Conservation (phyloP, 345 rosid genomes). For the Draba incana region DNA sequence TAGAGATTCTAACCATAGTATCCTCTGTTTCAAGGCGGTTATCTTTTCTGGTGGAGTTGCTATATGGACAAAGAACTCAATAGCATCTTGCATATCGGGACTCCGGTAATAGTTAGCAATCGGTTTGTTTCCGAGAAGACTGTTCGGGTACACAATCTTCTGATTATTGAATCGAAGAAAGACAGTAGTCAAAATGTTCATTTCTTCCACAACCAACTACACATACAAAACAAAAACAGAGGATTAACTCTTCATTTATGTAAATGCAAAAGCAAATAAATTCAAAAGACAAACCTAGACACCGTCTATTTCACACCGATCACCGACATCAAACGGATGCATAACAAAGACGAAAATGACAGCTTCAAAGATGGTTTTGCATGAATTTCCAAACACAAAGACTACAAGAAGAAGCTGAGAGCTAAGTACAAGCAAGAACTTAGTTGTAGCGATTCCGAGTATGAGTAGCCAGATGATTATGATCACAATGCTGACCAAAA, state of each 20-base stretch:
- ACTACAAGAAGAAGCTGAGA: conserved; percentile 79
- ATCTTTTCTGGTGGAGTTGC: conserved; percentile 76
- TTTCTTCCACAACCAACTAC: conserved; percentile 94
- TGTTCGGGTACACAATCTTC: conserved; percentile 70
- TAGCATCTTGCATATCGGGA: conserved; percentile 85
- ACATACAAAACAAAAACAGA: conserved; percentile 10
- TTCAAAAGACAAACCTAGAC: conserved; percentile 54
- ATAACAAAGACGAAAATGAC: conserved; percentile 79
- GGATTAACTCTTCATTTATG: conserved; percentile 13
- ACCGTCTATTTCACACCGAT: conserved; percentile 81
- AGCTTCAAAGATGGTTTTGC: conserved; percentile 81
- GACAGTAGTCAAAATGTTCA: conserved; percentile 87
- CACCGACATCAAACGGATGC: conserved; percentile 97
- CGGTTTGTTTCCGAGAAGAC: conserved; percentile 66
- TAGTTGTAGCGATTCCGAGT: conserved; percentile 78
- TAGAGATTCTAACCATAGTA: conserved; percentile 47
- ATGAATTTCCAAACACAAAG: conserved; percentile 83
- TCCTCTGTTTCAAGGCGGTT: conserved; percentile 64
- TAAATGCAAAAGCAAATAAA: not conserved
- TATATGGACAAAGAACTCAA: conserved; percentile 81
- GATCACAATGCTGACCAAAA: conserved; percentile 57
- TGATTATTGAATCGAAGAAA: conserved; percentile 82
- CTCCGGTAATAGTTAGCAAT: conserved; percentile 84
- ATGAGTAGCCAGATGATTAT: conserved; percentile 74
- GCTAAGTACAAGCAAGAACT: conserved; percentile 73